Evolutionary conservation across 768 basidiomycete species (phyloP), one percentile per base, ranked within the genome.

Genomic region (Solioccasus polychromus): DNA sequence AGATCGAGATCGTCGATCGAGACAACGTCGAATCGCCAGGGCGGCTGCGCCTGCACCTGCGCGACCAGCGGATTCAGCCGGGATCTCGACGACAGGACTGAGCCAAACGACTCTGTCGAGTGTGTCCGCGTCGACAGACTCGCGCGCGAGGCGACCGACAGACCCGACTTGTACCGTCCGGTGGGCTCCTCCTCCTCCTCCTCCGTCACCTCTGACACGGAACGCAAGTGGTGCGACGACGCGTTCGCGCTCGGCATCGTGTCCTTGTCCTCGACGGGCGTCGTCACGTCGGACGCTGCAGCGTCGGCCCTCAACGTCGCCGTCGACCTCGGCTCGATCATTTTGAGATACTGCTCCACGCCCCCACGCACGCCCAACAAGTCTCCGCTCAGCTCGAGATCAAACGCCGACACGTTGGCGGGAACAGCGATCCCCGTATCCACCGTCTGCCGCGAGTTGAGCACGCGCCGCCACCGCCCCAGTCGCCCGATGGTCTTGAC

Each of bases 401-500:
- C 85, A 58, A 89, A 85, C 7, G 83, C 81, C 2, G 85, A 83
- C 2, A 82, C 75, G 47, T 78, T 79, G n/a, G 67, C 60, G 17
- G 67, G 60, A 4, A 67, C 48, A 1, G 66, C 62, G 10, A 68
- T 61, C 7, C 66, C 67, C 17, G 72, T 67, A 28, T 68, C 65
- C 30, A 68, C 52, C 17, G 64, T 54, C 19, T 63, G 61, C 5
- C 74, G 63, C 28, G 71, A 66, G 53, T 86, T 82, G 41, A 92
- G 63, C 23, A 88, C 88, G 6, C 91, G 80, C 57, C 77, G 87
- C 87, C 91, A 87, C 9, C 86, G 72, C 2, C 91, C 91, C 15
- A 94, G 68, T 5, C 86, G 77, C 5, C 91, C 88, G 23, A 92
- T 82, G 3, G 91, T 91, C 66, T 82, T 85, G 42, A 88, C 83